Conservation (phyloP, 495 filamentous ascomycete species). For the Hypoxylon intermedium region DNA sequence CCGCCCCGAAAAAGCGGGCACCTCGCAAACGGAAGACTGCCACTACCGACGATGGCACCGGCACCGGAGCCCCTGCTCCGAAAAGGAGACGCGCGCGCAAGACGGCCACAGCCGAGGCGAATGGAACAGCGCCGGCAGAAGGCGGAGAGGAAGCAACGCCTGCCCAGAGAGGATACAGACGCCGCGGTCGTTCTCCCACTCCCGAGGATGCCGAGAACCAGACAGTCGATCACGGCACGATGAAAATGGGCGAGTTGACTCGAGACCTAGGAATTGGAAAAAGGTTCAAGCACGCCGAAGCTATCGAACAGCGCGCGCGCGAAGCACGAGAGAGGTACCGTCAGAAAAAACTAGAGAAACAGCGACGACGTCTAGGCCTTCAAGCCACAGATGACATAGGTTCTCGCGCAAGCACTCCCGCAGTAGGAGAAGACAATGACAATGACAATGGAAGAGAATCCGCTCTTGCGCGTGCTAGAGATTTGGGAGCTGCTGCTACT, state of each 20-base stretch:
- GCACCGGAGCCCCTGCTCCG: constrained; percentile 26
- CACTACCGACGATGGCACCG: constrained; percentile 11
- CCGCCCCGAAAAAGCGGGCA: constrained; percentile 36
- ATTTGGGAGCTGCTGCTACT: constrained; percentile 30
- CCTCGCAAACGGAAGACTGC: constrained; percentile 30
- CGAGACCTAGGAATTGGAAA: constrained; percentile 78
- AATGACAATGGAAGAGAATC: constrained; percentile 27
- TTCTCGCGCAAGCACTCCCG: constrained; percentile 19
- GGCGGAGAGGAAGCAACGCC: constrained; percentile 28
- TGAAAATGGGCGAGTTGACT: constrained; percentile 85
- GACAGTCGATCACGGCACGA: constrained; percentile 69
- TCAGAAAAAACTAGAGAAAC: constrained; percentile 41
- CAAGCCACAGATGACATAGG: constrained; percentile 11
- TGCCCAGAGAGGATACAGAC: constrained; percentile 41
- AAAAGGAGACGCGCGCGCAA: constrained; percentile 36
- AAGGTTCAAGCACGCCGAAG: constrained; percentile 73
- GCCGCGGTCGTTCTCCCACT: constrained; percentile 62
- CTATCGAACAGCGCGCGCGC: constrained; percentile 58
- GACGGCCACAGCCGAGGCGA: constrained; percentile 9
- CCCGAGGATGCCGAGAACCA: constrained; percentile 79
- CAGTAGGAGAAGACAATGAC: constrained; percentile 21
- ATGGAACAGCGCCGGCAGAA: constrained; percentile 12
- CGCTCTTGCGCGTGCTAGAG: constrained; percentile 33
- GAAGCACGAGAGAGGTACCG: constrained; percentile 50
- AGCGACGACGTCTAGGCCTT: constrained; percentile 42